Evolutionary conservation across 1,284 basidiomycete genomes (phyloP).

Genomic region (Fomitopsis palustris): DNA sequence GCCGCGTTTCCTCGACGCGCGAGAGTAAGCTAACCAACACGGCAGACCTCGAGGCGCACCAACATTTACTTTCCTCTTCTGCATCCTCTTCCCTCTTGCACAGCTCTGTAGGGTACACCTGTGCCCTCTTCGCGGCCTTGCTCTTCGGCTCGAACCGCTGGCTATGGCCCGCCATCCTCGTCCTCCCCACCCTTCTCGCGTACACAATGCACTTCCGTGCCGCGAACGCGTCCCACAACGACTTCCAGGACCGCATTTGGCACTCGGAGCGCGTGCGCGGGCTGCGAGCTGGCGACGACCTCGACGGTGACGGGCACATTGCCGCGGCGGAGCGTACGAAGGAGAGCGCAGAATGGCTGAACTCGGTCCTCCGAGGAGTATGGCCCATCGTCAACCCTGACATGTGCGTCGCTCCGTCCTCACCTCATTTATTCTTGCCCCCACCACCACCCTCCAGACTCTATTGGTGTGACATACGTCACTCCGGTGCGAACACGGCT

Average conservation of each 20-base stretch:
- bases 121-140: slow-evolving; percentile 21
- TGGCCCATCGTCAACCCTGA: slow-evolving; percentile 39
- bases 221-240: slow-evolving; percentile 22
- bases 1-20: background rate
- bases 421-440: background rate
- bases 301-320: slow-evolving; percentile 29
- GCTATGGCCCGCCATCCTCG: slow-evolving; percentile 20
- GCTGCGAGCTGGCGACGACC: slow-evolving; percentile 28
- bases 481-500: background rate
- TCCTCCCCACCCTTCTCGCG: slow-evolving; percentile 25
- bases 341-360: slow-evolving; percentile 40
- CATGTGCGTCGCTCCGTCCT: slow-evolving; percentile 18
- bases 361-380: slow-evolving; percentile 31
- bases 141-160: slow-evolving; percentile 25
- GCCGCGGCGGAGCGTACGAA: slow-evolving; percentile 29
- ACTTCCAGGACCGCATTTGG: slow-evolving; percentile 34
- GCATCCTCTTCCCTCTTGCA: slow-evolving; percentile 21
- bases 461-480: background rate
- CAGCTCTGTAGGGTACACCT: slow-evolving; percentile 23
- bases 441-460: background rate
- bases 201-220: slow-evolving; percentile 30
- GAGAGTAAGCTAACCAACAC: background rate
- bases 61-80: slow-evolving; percentile 19
- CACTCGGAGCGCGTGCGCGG: slow-evolving; percentile 36
- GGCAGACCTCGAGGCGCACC: slow-evolving; percentile 29